phyloP scores from a whole-genome alignment of 345 rosid species.

The Lenwebbia sp. region DNA sequence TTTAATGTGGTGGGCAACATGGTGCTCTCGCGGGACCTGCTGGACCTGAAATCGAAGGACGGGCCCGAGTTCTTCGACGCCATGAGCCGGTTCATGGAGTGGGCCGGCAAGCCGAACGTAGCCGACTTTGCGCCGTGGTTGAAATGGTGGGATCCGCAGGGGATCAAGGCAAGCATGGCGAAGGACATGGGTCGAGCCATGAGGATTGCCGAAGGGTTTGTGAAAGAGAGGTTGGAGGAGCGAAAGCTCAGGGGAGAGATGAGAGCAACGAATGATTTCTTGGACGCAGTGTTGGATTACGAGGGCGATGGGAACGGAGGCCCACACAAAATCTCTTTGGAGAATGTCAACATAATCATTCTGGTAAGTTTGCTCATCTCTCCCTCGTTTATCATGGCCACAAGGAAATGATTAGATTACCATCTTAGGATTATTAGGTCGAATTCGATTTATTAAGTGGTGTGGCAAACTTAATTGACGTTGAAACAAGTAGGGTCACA shows the following conservation, averaged over 20 bases:
- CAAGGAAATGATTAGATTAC: background rate
- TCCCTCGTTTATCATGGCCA: background rate
- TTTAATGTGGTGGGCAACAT: background rate
- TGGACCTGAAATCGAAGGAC: background rate
- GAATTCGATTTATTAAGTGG: background rate
- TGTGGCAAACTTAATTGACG: background rate
- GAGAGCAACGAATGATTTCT: background rate
- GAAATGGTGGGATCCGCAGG: constrained; percentile 11
- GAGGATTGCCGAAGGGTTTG: background rate
- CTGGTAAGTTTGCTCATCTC: background rate
- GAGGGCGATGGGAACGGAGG: background rate
- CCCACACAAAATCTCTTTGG: background rate
- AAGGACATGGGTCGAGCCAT: background rate
- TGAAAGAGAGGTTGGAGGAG: background rate
- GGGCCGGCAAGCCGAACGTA: background rate
- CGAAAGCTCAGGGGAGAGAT: background rate
- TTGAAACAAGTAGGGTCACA: background rate
- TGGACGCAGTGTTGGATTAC: background rate
- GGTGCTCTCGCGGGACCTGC: background rate
- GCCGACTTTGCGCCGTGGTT: background rate
- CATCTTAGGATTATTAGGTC: background rate
- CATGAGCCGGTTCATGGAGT: background rate
- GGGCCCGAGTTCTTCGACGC: background rate
- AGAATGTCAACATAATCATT: background rate
- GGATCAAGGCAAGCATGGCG: constrained; percentile 10